These are phyloP conservation scores for Ambispora gerdemannii DNA, from an alignment of 192 early-diverging fungal genomes.

Conservation along the genomic window DNA sequence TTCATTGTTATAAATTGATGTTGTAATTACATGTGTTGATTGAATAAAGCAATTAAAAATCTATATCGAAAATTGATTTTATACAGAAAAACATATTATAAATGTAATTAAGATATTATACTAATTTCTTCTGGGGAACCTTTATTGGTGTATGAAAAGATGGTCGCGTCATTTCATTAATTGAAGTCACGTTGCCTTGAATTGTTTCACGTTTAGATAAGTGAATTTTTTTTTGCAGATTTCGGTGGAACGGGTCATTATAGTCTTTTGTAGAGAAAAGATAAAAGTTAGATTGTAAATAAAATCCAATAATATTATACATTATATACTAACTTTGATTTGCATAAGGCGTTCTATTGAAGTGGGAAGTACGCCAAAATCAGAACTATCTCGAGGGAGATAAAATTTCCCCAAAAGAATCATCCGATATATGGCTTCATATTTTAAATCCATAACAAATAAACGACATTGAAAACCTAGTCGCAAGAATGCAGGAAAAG, in stretches of 20 bases:
- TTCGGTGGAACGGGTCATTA: conserved; percentile 11
- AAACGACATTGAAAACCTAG: conserved; percentile 20
- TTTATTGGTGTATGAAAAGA: conserved; percentile 22
- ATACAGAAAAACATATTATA: too few relatives aligned
- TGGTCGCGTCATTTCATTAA: conserved; percentile 18
- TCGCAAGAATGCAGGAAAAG: too few relatives aligned
- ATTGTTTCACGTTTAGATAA: conserved; percentile 5
- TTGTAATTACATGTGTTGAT: too few relatives aligned
- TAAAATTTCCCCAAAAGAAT: conserved; percentile 22
- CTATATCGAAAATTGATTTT: too few relatives aligned
- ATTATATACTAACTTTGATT: conserved; percentile 13
- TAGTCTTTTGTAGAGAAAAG: conserved; percentile 9
- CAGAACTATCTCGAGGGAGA: conserved; percentile 3
- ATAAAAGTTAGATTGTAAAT: conserved; percentile 11
- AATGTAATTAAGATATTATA: not conserved
- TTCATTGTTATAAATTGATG: too few relatives aligned
- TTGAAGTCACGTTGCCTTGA: conserved; percentile 4
- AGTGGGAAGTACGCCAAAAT: conserved; percentile 15
- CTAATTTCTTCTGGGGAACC: conserved; percentile 1
- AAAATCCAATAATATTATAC: conserved; percentile 22
- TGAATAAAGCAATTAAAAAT: too few relatives aligned
- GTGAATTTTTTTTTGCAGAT: conserved; percentile 3
- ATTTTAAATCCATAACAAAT: conserved; percentile 24
- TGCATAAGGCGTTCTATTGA: conserved; percentile 14
- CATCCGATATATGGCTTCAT: conserved; percentile 7